A percentile compares a stretch with the other conserved stretches of the same genome.
phyloP scores from a whole-genome alignment of 1,284 basidiomycete genomes.

The Gastroboletus turbinatus region DNA sequence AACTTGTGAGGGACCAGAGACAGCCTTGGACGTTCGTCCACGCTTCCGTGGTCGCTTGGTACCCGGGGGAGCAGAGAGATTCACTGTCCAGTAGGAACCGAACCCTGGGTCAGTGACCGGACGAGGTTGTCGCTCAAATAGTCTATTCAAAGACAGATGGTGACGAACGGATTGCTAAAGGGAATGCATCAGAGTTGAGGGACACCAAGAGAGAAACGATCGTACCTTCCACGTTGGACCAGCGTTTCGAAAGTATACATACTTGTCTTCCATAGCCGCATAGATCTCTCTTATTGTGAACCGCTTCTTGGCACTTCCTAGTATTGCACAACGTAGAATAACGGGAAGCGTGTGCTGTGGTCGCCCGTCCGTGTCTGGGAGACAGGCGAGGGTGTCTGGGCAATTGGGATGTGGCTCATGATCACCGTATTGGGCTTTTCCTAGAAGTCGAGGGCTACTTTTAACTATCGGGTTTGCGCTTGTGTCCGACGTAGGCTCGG shows the following conservation, averaged over 20 bases:
- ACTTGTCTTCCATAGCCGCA: constrained; percentile 79
- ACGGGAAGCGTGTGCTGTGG: constrained; percentile 80
- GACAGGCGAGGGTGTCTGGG: constrained; percentile 70
- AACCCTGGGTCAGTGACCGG: constrained; percentile 80
- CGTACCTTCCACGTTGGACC: constrained; percentile 78
- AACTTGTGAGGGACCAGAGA: constrained; percentile 27
- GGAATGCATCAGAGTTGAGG: constrained; percentile 1
- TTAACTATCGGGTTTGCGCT: constrained; percentile 15
- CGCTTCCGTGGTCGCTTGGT: constrained; percentile 80
- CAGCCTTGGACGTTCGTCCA: constrained; percentile 57
- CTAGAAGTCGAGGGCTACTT: constrained; percentile 4
- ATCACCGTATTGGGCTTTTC: constrained; percentile 30
- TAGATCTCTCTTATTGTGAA: constrained; percentile 81
- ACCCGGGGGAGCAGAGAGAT: constrained; percentile 73
- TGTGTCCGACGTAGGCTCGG: constrained; percentile 27
- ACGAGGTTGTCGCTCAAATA: constrained; percentile 76
- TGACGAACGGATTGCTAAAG: constrained; percentile 81
- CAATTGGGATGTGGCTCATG: constrained; percentile 70
- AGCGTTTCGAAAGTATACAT: constrained; percentile 73
- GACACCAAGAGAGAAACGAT: neutral
- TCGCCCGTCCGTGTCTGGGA: constrained; percentile 72
- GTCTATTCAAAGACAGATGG: constrained; percentile 73
- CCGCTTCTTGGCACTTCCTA: constrained; percentile 70
- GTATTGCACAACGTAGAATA: constrained; percentile 76
- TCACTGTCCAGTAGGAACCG: constrained; percentile 83